Evolutionary conservation across 2,329 filamentous ascomycete genomes (phyloP).

Genomic region (Basipetospora chlamydospora): DNA sequence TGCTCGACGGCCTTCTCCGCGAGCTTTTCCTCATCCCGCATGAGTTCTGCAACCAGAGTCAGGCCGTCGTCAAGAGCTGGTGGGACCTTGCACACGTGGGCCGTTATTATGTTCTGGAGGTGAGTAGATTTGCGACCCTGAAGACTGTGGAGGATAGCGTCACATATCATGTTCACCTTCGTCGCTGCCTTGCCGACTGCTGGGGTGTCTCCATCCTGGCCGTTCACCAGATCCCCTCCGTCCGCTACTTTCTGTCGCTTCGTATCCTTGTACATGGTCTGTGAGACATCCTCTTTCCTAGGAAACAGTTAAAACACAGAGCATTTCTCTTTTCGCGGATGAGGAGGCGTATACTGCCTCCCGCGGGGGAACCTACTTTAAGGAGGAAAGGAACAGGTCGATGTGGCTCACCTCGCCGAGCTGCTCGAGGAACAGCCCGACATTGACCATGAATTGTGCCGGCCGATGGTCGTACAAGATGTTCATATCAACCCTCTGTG

Average conservation of each 20-base stretch:
- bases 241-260: conserved; percentile 25
- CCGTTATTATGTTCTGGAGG: conserved; percentile 87
- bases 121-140: conserved; percentile 43
- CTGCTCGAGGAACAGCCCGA: conserved; percentile 69
- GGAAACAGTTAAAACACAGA: conserved; percentile 16
- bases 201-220: background rate
- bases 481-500: conserved; percentile 94
- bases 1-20: conserved; percentile 88
- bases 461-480: conserved; percentile 91
- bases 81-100: conserved; percentile 84
- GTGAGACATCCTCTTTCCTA: conserved; percentile 79
- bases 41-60: conserved; percentile 59
- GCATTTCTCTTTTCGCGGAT: too few relatives aligned
- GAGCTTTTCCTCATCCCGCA: conserved; percentile 51
- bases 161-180: conserved; percentile 82
- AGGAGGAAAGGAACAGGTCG: conserved; percentile 78
- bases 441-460: conserved; percentile 63
- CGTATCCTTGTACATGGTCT: conserved; percentile 89
- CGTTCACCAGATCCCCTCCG: conserved; percentile 1
- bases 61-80: conserved; percentile 82
- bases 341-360: background rate
- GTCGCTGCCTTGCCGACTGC: conserved; percentile 11
- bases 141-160: conserved; percentile 62
- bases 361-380: conserved; percentile 41
- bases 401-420: conserved; percentile 69